These are phyloP conservation scores for Blastocystis sp. DNA, from an alignment of 352 stramenopile species.

Conservation along the genomic window DNA sequence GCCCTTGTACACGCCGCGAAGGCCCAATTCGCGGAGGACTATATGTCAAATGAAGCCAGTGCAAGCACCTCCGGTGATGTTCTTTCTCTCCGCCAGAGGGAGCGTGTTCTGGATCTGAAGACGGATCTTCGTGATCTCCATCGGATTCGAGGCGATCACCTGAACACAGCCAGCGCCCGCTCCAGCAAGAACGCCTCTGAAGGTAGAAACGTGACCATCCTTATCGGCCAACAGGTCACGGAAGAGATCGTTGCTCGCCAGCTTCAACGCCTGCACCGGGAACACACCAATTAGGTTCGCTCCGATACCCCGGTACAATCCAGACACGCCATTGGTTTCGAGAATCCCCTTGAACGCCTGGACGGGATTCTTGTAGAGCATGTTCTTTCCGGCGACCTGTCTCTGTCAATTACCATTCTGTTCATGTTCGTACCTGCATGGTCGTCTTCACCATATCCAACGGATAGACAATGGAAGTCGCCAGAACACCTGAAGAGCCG, in stretches of 20 bases:
- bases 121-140: constrained; percentile 86
- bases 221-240: constrained; percentile 77
- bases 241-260: constrained; percentile 86
- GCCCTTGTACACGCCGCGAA: constrained; percentile 81
- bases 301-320: constrained; percentile 77
- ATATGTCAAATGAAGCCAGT: not conserved
- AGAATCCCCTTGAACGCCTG: constrained; percentile 77
- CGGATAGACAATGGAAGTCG: constrained; percentile 81
- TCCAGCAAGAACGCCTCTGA: constrained; percentile 76
- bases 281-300: constrained; percentile 80
- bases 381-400: constrained; percentile 69
- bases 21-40: constrained; percentile 74
- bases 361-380: constrained; percentile 76
- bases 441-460: constrained; percentile 88
- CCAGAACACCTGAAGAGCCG: constrained; percentile 80
- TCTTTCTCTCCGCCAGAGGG: constrained; percentile 74
- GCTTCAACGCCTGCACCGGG: constrained; percentile 84
- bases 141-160: constrained; percentile 82
- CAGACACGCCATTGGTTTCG: constrained; percentile 75
- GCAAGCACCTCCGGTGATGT: not conserved
- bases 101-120: constrained; percentile 81
- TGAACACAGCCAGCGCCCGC: constrained; percentile 78
- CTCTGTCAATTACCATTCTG: constrained; percentile 78
- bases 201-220: constrained; percentile 76
- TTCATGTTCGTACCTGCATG: constrained; percentile 74